These are phyloP conservation scores for Tremella mesenterica DNA, from an alignment of 768 basidiomycete genomes.

Conservation along the genomic window DNA sequence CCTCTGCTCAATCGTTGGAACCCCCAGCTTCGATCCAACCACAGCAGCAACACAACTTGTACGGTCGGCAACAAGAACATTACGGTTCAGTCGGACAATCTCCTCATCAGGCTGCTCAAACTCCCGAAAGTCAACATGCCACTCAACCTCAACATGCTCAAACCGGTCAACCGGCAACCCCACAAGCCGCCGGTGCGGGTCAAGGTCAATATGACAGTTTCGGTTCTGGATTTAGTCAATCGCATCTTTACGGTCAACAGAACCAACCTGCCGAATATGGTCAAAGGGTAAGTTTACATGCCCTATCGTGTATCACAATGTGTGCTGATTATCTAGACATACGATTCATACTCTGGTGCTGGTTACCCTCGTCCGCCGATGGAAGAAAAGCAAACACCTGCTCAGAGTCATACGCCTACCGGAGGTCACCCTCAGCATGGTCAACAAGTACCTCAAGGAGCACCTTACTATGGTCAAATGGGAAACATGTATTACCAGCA, in stretches of 20 bases:
- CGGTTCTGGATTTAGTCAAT: conserved; percentile 31
- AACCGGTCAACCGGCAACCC: conserved; percentile 13
- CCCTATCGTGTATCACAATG: not conserved
- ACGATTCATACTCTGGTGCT: conserved; percentile 42
- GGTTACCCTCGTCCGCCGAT: conserved; percentile 39
- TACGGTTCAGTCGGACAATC: conserved; percentile 22
- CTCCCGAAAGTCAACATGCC: conserved; percentile 8
- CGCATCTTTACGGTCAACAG: conserved; percentile 33
- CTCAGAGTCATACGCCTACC: conserved; percentile 23
- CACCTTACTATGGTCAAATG: conserved; percentile 35
- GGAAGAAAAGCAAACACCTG: conserved; percentile 25
- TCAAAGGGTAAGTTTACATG: conserved; percentile 28
- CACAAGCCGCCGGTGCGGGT: not conserved
- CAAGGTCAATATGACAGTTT: conserved; percentile 15
- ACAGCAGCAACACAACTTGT: conserved; percentile 24
- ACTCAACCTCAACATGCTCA: conserved; percentile 25
- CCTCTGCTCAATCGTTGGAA: conserved; percentile 21
- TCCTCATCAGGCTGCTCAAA: conserved; percentile 23
- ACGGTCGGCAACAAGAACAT: conserved; percentile 28
- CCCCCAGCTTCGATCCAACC: conserved; percentile 21
- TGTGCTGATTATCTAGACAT: conserved; percentile 17
- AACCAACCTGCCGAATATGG: conserved; percentile 33
- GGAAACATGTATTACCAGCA: conserved; percentile 43
- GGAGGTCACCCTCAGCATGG: conserved; percentile 15
- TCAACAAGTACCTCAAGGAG: conserved; percentile 32